Evolutionary conservation across 345 rosid species (phyloP).

Genomic region (Cochlearia excelsa): DNA sequence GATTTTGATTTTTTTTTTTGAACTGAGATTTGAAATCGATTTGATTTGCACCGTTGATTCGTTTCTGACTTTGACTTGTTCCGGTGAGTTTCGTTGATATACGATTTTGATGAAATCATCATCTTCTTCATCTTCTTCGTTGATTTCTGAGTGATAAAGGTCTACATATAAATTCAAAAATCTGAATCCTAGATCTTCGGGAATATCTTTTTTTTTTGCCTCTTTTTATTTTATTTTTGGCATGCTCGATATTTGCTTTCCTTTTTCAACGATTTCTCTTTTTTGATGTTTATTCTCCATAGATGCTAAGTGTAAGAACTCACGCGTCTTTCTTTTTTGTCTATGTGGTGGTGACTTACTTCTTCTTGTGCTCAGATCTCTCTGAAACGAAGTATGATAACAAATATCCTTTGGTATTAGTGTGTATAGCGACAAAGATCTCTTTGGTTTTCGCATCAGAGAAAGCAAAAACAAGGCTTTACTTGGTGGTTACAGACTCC

Average conservation of each 20-base stretch:
- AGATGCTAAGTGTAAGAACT: no score
- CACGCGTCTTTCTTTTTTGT: no score
- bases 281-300: no score
- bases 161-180: constrained; percentile 6
- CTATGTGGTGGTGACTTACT: no score
- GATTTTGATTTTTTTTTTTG: not conserved
- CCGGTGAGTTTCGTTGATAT: no score
- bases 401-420: constrained; percentile 31
- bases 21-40: no score
- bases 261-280: not conserved
- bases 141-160: not conserved
- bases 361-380: no score
- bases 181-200: constrained; percentile 8
- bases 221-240: not conserved
- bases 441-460: no score
- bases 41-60: no score
- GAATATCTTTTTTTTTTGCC: not conserved
- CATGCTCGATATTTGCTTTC: constrained; percentile 14
- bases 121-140: no score
- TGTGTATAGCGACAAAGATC: constrained; percentile 25
- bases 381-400: not conserved
- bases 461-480: not conserved
- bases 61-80: no score
- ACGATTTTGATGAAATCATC: no score
- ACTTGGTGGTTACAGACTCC: constrained; percentile 34